phyloP scores from a whole-genome alignment of 768 basidiomycete species.

The Boletus insuetus region DNA sequence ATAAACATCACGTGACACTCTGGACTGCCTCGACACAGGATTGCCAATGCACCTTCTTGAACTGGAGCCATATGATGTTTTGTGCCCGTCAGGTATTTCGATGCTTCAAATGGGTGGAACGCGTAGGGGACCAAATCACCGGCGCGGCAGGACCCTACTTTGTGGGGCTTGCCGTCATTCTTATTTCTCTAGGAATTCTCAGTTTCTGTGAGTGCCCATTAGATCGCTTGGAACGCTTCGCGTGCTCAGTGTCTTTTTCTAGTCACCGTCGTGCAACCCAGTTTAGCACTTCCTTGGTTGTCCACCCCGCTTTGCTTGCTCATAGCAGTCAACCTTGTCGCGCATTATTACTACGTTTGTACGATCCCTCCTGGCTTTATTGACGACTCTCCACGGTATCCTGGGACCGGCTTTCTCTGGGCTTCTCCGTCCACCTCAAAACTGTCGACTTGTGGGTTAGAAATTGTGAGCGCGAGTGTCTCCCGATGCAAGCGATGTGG shows the following conservation, averaged over 20 bases:
- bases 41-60: neutral
- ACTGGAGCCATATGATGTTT: constrained; percentile 18
- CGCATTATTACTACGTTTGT: constrained; percentile 85
- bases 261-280: constrained; percentile 81
- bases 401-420: constrained; percentile 53
- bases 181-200: constrained; percentile 65
- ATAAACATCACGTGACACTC: no score
- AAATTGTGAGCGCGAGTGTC: constrained; percentile 51
- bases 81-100: constrained; percentile 40
- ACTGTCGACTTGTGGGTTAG: constrained; percentile 35
- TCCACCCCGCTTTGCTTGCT: constrained; percentile 69
- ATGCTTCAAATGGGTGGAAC: constrained; percentile 69
- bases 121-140: constrained; percentile 73
- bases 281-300: constrained; percentile 55
- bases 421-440: constrained; percentile 34
- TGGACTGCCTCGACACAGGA: no score
- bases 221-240: neutral
- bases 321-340: constrained; percentile 70
- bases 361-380: constrained; percentile 79
- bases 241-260: neutral
- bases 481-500: constrained; percentile 71
- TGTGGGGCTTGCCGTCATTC: constrained; percentile 70
- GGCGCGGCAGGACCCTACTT: constrained; percentile 93
- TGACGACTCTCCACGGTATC: constrained; percentile 48
- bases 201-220: constrained; percentile 70